Base-by-base conservation (phyloP, 345 rosid species). In the Eutrema japonicum region DNA sequence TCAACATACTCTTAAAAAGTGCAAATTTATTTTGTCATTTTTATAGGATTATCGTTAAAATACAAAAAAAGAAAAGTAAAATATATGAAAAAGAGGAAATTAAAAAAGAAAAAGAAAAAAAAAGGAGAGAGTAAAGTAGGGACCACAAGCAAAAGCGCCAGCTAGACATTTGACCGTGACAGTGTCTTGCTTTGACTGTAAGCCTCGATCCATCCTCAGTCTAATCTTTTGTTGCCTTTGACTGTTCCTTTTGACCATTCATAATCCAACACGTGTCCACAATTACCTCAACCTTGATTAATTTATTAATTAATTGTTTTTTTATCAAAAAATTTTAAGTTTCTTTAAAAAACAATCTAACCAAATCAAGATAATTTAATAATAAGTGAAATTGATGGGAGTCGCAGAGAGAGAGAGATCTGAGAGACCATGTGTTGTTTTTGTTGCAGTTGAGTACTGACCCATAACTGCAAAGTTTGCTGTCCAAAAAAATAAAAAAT, bases 391-490 rank as follows among this genome's bases (percentile, higher is more conserved):
- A 76, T 69, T 52, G 75, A 75, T 53, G 75, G 75, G 79, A 69
- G 76, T 63, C 3, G 33, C 26, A 33, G 16, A 43, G 55, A 5
- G 41, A 74, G 22, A 18, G 69, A 61, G 74, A 68, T 61, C 78
- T 68, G 78, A 56, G 78, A 56, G 72, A 76, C 75, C 75, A 76
- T 76, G 79, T 76, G 79, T 76, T 76, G 75, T 67, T 76, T 74
- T 76, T 70, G 70, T 60, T 68, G 74, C 74, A 68, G 79, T 61
- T 75, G 68, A 49, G 73, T 51, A 59, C 69, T 75, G 79, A 51
- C 64, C 79, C 79, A 61, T 52, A 75, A 60, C 74, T 75, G 74
- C 74, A 61, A 61, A 75, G 45, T 68, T 68, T 75, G 78, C 78
- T 75, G 69, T 75, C 69, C 51, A 38, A 64, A 60, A 64, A 60